Evolutionary conservation across 1,284 basidiomycete genomes (phyloP), one percentile per base, ranked within the genome.

Genomic region (Trichosporon ovoides): DNA sequence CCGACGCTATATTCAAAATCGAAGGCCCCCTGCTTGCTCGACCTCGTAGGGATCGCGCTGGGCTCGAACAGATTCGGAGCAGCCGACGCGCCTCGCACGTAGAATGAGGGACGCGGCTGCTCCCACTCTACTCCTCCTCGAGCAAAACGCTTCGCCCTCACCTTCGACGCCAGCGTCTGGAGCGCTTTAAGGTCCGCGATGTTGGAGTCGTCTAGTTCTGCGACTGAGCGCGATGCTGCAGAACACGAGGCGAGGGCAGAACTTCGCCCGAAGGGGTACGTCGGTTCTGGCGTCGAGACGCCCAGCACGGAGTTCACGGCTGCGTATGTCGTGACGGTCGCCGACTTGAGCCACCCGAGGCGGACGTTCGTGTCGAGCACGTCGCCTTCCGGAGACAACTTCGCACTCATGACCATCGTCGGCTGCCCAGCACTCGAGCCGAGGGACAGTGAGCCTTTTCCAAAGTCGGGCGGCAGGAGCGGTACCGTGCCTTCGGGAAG

Each of bases 381-480:
- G 9, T 85, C 79, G 0, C 91, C 94, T 0, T 72, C 62, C 0
- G 73, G 64, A 62, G 87, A 82, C 18, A 98, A 64, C 62, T 87
- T 86, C 48, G 84, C 82, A 62, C 91, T 94, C 78, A 98, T 93
- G 0, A 90, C 87, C 66, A 99, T 70, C 1, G 86, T 86, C 7
- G 80, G 81, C 58, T 75, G 77, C 60, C 67, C 33, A n/a, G 43
- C 49, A n/a, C 48, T 24, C 5, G 79, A 75, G 10, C 86, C 86
- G 28, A 94, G 80, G 59, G 81, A 83, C 54, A 87, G 79, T 56
- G 81, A 75, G 9, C 79, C 70, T 53, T 83, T 80, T 40, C 75
- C 66, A 7, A 77, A 57, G 16, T 65, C 66, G 11, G 66, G 69
- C 7, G 90, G 88, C 22, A 95, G 81, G 78, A 96, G 85, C 0